Percentiles rank a stretch among this genome's conserved stretches.
These are phyloP conservation scores for Pelargonium nanum DNA, from an alignment of 345 rosid species.

Conservation along the genomic window DNA sequence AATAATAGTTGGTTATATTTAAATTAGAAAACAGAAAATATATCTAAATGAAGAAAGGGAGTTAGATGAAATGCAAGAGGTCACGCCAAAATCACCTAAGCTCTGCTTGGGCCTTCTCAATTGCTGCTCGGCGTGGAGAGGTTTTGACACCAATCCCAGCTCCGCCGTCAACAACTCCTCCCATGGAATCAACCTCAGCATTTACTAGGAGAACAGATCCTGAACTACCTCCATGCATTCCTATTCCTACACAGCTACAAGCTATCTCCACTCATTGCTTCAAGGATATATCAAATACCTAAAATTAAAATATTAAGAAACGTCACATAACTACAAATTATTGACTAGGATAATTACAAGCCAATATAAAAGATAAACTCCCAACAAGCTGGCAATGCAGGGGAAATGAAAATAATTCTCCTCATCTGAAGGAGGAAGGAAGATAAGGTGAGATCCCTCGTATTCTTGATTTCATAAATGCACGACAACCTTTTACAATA, in stretches of 20 bases:
- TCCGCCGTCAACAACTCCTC: conserved; percentile 95
- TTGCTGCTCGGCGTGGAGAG: conserved; percentile 81
- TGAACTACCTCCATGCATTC: conserved; percentile 73
- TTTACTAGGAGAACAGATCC: conserved; percentile 57
- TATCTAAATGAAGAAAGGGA: neutral
- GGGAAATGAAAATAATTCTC: neutral
- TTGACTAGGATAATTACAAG: neutral
- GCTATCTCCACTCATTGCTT: conserved; percentile 4
- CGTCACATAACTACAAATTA: neutral
- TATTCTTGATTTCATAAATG: neutral
- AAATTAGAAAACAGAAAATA: conserved; percentile 1
- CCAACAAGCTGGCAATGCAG: neutral
- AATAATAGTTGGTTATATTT: conserved; percentile 4
- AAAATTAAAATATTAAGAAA: neutral
- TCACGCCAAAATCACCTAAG: conserved; percentile 47
- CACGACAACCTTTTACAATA: neutral
- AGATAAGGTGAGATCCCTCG: neutral
- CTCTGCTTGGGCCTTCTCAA: conserved; percentile 94
- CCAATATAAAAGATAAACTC: neutral
- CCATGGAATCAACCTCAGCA: conserved; percentile 99
- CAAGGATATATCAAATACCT: neutral
- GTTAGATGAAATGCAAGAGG: neutral
- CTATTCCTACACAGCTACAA: conserved; percentile 24
- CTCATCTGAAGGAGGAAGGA: neutral
- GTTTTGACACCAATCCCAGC: conserved; percentile 75